These are phyloP conservation scores for Lentinula raphanica DNA, from an alignment of 768 basidiomycete genomes.

Conservation along the genomic window DNA sequence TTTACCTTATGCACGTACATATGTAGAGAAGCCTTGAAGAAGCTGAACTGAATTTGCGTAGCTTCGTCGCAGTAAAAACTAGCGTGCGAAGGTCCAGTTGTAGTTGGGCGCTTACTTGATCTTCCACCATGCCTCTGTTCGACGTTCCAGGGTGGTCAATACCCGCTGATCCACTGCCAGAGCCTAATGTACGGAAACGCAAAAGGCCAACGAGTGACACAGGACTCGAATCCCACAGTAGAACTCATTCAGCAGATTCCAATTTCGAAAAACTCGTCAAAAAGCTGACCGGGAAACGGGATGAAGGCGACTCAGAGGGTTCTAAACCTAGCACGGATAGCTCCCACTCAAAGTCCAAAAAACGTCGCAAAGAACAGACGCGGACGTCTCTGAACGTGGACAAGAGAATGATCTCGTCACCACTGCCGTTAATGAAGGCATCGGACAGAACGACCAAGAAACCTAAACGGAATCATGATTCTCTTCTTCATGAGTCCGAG, in stretches of 20 bases:
- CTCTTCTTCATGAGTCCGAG: conserved; percentile 11
- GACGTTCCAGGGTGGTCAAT: conserved; percentile 69
- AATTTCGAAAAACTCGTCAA: conserved; percentile 61
- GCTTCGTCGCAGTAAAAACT: too few species aligned
- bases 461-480: conserved; percentile 12
- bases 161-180: conserved; percentile 34
- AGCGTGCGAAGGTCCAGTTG: too few species aligned
- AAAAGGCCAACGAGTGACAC: conserved; percentile 38
- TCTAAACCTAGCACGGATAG: conserved; percentile 17
- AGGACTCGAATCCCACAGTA: conserved; percentile 22
- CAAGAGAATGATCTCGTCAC: conserved; percentile 16
- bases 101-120: not conserved
- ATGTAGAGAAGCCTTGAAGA: too few species aligned
- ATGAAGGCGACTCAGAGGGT: conserved; percentile 15
- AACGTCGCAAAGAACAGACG: conserved; percentile 11
- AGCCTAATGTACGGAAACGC: conserved; percentile 45
- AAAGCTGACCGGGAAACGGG: conserved; percentile 29
- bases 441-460: conserved; percentile 12
- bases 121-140: conserved; percentile 43
- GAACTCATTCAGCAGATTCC: conserved; percentile 31
- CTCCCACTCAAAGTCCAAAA: conserved; percentile 15
- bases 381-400: conserved; percentile 12
- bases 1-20: too few species aligned
- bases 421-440: conserved; percentile 17
- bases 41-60: too few species aligned